phyloP scores from a whole-genome alignment of 805 yeast species.

The Komagataella ulmi region DNA sequence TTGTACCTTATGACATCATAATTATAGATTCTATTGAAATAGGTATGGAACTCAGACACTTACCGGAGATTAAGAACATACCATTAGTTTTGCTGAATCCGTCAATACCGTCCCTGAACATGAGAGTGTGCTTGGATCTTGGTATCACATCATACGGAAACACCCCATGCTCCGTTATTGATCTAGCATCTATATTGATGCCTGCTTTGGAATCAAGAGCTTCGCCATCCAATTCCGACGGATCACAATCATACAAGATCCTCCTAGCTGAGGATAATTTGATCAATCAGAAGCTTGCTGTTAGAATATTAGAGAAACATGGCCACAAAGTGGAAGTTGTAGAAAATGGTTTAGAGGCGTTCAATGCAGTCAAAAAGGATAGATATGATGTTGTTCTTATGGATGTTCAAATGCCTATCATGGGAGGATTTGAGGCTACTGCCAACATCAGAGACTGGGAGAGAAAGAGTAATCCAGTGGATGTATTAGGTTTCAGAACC shows the following conservation, averaged over 20 bases:
- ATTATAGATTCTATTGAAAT: conserved; percentile 71
- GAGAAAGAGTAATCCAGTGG: conserved; percentile 59
- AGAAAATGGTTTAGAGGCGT: conserved; percentile 75
- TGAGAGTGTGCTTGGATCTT: conserved; percentile 71
- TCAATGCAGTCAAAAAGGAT: conserved; percentile 55
- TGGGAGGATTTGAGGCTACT: conserved; percentile 93
- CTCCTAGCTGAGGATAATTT: conserved; percentile 79
- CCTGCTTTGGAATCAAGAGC: conserved; percentile 80
- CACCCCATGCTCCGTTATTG: conserved; percentile 74
- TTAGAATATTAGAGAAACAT: conserved; percentile 70
- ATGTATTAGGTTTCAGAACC: conserved; percentile 57
- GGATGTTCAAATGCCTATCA: conserved; percentile 94
- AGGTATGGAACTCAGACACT: conserved; percentile 52
- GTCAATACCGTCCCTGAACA: conserved; percentile 61
- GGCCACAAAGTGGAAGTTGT: conserved; percentile 79
- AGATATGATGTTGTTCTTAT: conserved; percentile 72
- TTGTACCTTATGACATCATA: conserved; percentile 62
- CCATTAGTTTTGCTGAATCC: conserved; percentile 74
- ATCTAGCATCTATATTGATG: conserved; percentile 68
- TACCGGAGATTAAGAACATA: conserved; percentile 72
- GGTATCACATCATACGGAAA: conserved; percentile 85
- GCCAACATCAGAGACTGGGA: conserved; percentile 84
- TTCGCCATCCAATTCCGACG: conserved; percentile 69
- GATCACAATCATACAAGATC: conserved; percentile 59
- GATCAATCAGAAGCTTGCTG: conserved; percentile 81